Evolutionary conservation across 768 basidiomycete species (phyloP).

Genomic region (Nevesoporus exiguus): DNA sequence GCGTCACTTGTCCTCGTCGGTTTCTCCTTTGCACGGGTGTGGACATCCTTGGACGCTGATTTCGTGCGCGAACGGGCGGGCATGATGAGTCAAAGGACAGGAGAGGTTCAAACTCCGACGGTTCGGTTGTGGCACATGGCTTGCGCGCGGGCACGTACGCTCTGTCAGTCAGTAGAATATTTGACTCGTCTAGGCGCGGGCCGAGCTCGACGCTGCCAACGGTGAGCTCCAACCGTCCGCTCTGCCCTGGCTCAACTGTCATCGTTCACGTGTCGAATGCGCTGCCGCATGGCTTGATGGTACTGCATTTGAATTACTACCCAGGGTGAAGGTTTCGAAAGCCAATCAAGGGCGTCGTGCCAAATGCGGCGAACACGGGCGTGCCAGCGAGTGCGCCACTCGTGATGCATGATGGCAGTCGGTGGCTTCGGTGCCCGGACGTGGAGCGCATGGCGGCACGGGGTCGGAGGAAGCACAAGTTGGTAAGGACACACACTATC

Average conservation of each 20-base stretch:
- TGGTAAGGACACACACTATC: too few species aligned
- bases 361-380: conserved; percentile 12
- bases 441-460: not conserved
- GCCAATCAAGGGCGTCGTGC: not conserved
- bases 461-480: not conserved
- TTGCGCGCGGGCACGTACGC: too few species aligned
- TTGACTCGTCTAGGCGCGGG: not conserved
- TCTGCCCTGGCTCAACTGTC: conserved; percentile 1
- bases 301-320: conserved; percentile 15
- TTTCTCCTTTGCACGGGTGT: conserved; percentile 20
- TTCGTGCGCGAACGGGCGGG: conserved; percentile 46
- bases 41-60: conserved; percentile 23
- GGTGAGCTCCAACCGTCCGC: not conserved
- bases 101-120: conserved; percentile 32
- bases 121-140: conserved; percentile 22
- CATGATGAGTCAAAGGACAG: conserved; percentile 37
- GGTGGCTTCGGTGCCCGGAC: not conserved
- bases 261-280: conserved; percentile 11
- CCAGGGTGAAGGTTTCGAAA: not conserved
- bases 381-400: conserved; percentile 5
- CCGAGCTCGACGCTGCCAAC: conserved; percentile 6
- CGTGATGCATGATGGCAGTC: not conserved
- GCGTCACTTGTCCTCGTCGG: conserved; percentile 13
- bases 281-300: conserved; percentile 6
- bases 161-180: not conserved